Evolutionary conservation across 140 eudicot species (phyloP), one percentile per base, ranked within the genome.

Genomic region (Senecio squalidus): DNA sequence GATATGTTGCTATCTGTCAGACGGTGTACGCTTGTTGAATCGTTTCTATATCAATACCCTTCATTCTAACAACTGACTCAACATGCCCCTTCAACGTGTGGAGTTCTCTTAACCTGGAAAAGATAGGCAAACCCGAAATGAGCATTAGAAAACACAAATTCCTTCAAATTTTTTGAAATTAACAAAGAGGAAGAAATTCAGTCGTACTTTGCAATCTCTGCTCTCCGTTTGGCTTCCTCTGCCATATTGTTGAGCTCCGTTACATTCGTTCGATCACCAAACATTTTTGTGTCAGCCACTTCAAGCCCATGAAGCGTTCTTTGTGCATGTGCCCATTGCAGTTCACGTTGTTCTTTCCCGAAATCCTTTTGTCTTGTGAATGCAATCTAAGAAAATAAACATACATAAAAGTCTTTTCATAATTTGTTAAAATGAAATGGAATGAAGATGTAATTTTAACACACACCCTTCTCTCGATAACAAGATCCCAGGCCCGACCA

Each of bases 401-500:
- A 50, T n/a, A n/a, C 28, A 75, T 15, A 9, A 13, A 36, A 36
- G 43, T 4, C 43, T 36, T n/a, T 21, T 52, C 15, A 4, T 48
- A 9, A 29, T 4, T 15, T 21, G 2, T 1, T 31, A 18, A 4
- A 6, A 11, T 0, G 3, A 20, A 27, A 7, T 9, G 13, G 15
- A 15, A 15, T 17, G 43, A 30, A 14, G 16, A 18, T 8, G 1
- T 55, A 9, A 55, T 18, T 1, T 28, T 21, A 30, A n/a, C 13
- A 55, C 41, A 0, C 79, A 89, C 97, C 92, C 97, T 85, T 47
- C 60, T 84, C 74, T 89, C 95, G 26, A 89, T 66, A 60, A 89
- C 95, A 58, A 89, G 92, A 67, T 89, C 95, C 97, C 97, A 89
- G 20, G 97, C 97, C 55, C 86, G 75, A 53, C 97, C 97, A 67